Conservation (phyloP, 768 basidiomycete genomes). For the Roridomyces roridus region DNA sequence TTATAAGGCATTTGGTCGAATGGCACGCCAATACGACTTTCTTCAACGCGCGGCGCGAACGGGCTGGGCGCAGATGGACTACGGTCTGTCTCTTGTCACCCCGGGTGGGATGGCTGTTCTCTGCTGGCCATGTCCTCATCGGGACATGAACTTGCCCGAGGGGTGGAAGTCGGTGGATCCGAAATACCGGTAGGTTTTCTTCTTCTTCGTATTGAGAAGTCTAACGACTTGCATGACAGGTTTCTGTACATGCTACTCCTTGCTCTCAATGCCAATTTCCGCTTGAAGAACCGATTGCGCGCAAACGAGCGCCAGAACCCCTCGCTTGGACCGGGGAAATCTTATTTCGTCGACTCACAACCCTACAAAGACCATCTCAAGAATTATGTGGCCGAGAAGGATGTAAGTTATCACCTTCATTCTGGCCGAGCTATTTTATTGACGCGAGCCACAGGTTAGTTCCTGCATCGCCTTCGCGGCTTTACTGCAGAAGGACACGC, state of each 20-base stretch:
- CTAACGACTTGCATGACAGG: constrained; percentile 6
- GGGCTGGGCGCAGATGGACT: constrained; percentile 4
- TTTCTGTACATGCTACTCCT: constrained; percentile 25
- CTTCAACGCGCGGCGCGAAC: background rate
- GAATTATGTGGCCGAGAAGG: constrained; percentile 2
- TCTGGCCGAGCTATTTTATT: constrained; percentile 3
- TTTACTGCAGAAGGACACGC: constrained; percentile 21
- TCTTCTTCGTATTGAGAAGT: too few relatives aligned
- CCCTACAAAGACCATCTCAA: background rate
- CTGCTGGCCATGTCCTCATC: constrained; percentile 30
- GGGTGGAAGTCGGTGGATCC: constrained; percentile 15
- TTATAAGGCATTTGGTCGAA: constrained; percentile 8
- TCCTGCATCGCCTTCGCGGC: constrained; percentile 20
- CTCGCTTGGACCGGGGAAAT: background rate
- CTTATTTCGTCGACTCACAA: constrained; percentile 33
- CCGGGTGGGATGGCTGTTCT: constrained; percentile 12
- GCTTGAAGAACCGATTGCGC: background rate
- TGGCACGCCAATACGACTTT: constrained; percentile 8
- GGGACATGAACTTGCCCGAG: constrained; percentile 22
- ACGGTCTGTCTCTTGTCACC: constrained; percentile 5
- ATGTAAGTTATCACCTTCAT: background rate
- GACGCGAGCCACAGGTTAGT: constrained; percentile 29
- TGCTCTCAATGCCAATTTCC: background rate
- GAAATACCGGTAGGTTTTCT: background rate
- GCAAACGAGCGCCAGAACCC: background rate